phyloP scores from a whole-genome alignment of 768 basidiomycete genomes.

The Boletus huronensis region DNA sequence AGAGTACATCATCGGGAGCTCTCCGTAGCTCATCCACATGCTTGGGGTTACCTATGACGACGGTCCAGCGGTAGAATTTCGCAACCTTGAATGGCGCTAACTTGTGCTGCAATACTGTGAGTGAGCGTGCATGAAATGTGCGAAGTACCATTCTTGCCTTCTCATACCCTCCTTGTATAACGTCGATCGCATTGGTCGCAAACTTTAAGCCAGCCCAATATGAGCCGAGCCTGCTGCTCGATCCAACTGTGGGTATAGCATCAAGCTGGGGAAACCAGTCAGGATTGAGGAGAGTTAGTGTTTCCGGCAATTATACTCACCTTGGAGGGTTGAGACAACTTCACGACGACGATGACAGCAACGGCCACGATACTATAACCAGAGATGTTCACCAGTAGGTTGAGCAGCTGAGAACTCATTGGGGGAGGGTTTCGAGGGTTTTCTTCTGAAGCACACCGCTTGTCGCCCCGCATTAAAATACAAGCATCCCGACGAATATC shows the following conservation, averaged over 20 bases:
- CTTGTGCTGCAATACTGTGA: slow-evolving; percentile 22
- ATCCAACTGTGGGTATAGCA: slow-evolving; percentile 31
- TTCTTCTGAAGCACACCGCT: neutral
- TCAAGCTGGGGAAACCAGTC: slow-evolving; percentile 13
- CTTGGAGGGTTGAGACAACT: neutral
- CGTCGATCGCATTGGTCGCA: slow-evolving; percentile 7
- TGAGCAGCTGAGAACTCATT: neutral
- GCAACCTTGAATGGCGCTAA: slow-evolving; percentile 32
- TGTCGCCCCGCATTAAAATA: neutral
- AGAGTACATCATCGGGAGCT: slow-evolving; percentile 38
- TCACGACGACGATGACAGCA: neutral
- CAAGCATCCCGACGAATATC: neutral
- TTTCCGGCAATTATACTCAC: neutral
- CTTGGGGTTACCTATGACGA: slow-evolving; percentile 32
- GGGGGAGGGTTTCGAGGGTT: neutral
- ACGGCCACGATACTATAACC: neutral
- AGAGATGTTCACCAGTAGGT: neutral
- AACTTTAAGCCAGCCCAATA: slow-evolving; percentile 21
- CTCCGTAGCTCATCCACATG: slow-evolving; percentile 40
- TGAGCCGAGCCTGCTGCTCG: slow-evolving; percentile 24
- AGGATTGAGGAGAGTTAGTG: neutral
- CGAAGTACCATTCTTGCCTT: slow-evolving; percentile 15
- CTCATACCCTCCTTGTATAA: slow-evolving; percentile 33
- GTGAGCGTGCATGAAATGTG: neutral
- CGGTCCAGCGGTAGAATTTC: slow-evolving; percentile 32